Conservation (phyloP, 495 filamentous ascomycete genomes). For the Arthonia radiata region DNA sequence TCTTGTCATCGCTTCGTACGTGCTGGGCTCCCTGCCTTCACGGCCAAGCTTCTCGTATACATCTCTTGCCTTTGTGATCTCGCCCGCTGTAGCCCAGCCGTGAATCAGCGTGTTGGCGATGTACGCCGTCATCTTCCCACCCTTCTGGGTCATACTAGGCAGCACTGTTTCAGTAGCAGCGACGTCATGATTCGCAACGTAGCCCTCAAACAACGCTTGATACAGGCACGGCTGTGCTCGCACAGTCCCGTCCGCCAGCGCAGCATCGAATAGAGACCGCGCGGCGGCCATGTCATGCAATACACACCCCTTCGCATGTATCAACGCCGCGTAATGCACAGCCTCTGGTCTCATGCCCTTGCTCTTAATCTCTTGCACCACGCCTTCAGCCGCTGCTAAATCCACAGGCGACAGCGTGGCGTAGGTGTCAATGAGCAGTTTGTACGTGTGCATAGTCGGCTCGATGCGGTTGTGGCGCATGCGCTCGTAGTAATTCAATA, state of each 20-base stretch:
- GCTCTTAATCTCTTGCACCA: slow-evolving; percentile 53
- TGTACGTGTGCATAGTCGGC: slow-evolving; percentile 89
- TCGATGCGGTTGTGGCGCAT: slow-evolving; percentile 73
- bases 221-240: slow-evolving; percentile 64
- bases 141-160: slow-evolving; percentile 38
- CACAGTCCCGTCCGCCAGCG: slow-evolving; percentile 38
- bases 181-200: slow-evolving; percentile 83
- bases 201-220: slow-evolving; percentile 84
- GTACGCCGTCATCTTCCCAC: slow-evolving; percentile 79
- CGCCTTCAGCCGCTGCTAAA: slow-evolving; percentile 67
- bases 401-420: slow-evolving; percentile 84
- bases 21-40: slow-evolving; percentile 74
- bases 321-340: slow-evolving; percentile 82
- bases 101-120: slow-evolving; percentile 99
- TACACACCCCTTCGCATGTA: slow-evolving; percentile 89
- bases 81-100: slow-evolving; percentile 72
- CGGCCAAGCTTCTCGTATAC: slow-evolving; percentile 54
- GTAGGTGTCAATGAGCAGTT: slow-evolving; percentile 87
- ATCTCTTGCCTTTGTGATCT: slow-evolving; percentile 50
- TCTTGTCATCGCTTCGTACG: slow-evolving; percentile 97
- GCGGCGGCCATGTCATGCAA: slow-evolving; percentile 74
- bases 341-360: slow-evolving; percentile 59
- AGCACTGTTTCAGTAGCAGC: slow-evolving; percentile 45
- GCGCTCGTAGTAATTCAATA: slow-evolving; percentile 83
- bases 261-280: slow-evolving; percentile 53